Conservation (phyloP, 305 asterid species). For the Solanum aculeatissimum region DNA sequence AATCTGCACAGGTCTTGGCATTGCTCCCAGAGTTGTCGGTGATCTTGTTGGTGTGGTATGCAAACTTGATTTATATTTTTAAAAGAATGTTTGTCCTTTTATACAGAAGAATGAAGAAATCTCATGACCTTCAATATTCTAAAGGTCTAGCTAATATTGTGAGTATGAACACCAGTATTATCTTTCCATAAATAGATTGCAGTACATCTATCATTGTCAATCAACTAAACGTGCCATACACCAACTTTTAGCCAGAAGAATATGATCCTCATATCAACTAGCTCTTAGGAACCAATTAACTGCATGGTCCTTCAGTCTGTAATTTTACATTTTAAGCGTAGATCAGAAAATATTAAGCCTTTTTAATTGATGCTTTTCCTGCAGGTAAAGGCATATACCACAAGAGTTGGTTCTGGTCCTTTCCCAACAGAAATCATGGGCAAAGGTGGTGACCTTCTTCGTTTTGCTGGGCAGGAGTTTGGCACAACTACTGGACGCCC, state of each 20-base stretch:
- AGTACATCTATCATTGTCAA: not conserved
- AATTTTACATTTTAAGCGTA: not conserved
- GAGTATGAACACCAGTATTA: not conserved
- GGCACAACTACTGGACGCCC: slow-evolving; percentile 98
- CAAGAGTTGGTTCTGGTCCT: slow-evolving; percentile 97
- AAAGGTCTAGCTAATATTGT: not conserved
- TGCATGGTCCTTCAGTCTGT: not conserved
- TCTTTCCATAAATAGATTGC: not conserved
- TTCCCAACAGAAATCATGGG: slow-evolving; percentile 91
- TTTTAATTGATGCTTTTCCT: not conserved
- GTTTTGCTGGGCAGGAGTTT: slow-evolving; percentile 90
- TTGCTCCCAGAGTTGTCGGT: slow-evolving; percentile 86
- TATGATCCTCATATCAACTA: not conserved
- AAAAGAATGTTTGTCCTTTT: not conserved
- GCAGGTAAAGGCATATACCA: slow-evolving; percentile 93
- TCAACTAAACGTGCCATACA: not conserved
- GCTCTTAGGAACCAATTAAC: not conserved
- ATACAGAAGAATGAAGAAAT: not conserved
- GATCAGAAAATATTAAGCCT: not conserved
- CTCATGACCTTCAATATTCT: not conserved
- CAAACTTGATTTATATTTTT: not conserved
- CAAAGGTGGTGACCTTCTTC: slow-evolving; percentile 67
- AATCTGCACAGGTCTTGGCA: slow-evolving; percentile 96
- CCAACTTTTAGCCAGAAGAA: not conserved
- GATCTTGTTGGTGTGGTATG: slow-evolving; percentile 97